These are phyloP conservation scores for Beta lomatogona DNA, from an alignment of 179 eudicot genomes.

Conservation along the genomic window DNA sequence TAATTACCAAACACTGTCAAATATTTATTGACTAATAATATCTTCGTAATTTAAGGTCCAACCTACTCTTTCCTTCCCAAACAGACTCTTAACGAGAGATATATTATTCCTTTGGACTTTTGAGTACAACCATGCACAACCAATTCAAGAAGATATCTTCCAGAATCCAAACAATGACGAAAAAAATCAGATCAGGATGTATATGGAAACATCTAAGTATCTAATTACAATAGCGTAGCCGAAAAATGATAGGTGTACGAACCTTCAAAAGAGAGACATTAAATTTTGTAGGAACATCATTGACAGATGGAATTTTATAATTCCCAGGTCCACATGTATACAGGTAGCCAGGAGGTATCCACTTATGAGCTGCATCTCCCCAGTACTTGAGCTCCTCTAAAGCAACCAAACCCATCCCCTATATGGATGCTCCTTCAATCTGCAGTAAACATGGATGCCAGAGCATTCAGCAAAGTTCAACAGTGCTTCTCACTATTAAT, in stretches of 20 bases:
- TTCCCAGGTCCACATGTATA: slow-evolving; percentile 90
- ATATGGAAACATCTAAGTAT: too few relatives aligned
- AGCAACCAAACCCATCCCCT: slow-evolving; percentile 97
- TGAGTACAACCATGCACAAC: too few relatives aligned
- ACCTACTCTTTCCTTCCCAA: background rate
- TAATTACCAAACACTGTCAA: background rate
- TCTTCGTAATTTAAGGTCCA: background rate
- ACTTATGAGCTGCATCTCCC: slow-evolving; percentile 94
- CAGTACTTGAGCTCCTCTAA: slow-evolving; percentile 95
- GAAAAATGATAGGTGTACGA: slow-evolving; percentile 11
- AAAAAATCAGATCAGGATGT: background rate
- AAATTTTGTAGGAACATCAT: slow-evolving; percentile 83
- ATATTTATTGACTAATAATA: too few relatives aligned
- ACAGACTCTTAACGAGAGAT: background rate
- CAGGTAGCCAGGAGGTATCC: slow-evolving; percentile 81
- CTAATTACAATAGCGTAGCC: too few relatives aligned
- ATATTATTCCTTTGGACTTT: too few relatives aligned
- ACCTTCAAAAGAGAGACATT: slow-evolving; percentile 92
- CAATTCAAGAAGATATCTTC: background rate
- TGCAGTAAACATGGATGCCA: slow-evolving; percentile 34
- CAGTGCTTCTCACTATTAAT: background rate
- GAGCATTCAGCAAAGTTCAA: background rate
- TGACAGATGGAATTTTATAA: slow-evolving; percentile 91
- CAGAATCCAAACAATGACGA: background rate
- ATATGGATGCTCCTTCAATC: slow-evolving; percentile 98